phyloP scores from a whole-genome alignment of 441 rosid genomes.

The Mallotus repandus region DNA sequence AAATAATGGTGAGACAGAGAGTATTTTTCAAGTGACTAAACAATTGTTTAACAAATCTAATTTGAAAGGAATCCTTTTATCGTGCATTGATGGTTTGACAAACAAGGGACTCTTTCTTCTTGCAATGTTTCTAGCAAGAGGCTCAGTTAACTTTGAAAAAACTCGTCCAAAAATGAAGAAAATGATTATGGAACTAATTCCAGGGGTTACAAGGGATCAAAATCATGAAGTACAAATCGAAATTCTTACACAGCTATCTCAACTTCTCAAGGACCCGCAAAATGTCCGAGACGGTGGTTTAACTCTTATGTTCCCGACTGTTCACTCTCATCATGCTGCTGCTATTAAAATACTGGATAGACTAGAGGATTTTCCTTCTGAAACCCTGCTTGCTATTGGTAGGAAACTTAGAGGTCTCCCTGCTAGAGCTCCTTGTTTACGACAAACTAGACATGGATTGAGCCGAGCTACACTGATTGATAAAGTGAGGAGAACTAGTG shows the following conservation, averaged over 20 bases:
- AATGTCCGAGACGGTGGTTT: constrained; percentile 44
- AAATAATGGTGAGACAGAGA: constrained; percentile 25
- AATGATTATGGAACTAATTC: constrained; percentile 46
- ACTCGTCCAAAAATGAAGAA: constrained; percentile 59
- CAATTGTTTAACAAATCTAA: constrained; percentile 31
- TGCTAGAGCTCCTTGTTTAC: constrained; percentile 38
- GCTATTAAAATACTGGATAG: constrained; percentile 44
- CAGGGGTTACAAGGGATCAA: constrained; percentile 25
- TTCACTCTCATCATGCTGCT: constrained; percentile 39
- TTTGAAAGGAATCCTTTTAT: constrained; percentile 35
- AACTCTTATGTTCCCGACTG: constrained; percentile 30
- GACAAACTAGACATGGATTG: constrained; percentile 28
- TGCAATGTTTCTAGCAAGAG: constrained; percentile 46
- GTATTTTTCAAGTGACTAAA: constrained; percentile 26
- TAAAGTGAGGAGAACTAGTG: constrained; percentile 38
- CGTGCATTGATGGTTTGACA: constrained; percentile 54
- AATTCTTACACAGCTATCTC: constrained; percentile 36
- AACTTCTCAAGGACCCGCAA: constrained; percentile 48
- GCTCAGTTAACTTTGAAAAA: constrained; percentile 44
- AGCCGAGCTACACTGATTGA: constrained; percentile 44
- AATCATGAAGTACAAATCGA: constrained; percentile 28
- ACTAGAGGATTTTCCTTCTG: constrained; percentile 54
- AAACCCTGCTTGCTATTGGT: constrained; percentile 60
- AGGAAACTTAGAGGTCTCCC: constrained; percentile 59
- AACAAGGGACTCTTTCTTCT: constrained; percentile 60